Conservation (phyloP, 805 yeast genomes). For the Candida tallmaniae region DNA sequence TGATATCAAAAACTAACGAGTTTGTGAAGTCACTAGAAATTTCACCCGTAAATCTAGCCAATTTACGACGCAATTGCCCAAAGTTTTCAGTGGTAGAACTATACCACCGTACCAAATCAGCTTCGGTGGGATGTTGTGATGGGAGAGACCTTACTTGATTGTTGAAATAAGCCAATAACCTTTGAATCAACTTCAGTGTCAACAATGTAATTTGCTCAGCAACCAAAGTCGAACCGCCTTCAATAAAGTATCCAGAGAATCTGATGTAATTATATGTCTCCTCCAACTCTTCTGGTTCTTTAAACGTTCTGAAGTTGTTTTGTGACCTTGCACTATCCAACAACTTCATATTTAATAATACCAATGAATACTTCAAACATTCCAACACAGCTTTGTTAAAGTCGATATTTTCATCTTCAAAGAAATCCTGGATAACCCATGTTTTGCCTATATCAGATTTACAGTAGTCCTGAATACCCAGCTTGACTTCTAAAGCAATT, state of each 20-base stretch:
- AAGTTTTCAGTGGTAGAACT: slow-evolving; percentile 63
- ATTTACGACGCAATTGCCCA: slow-evolving; percentile 74
- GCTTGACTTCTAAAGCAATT: slow-evolving; percentile 70
- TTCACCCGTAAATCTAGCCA: slow-evolving; percentile 69
- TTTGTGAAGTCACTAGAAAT: slow-evolving; percentile 71
- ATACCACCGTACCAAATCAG: slow-evolving; percentile 57
- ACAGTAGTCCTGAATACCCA: slow-evolving; percentile 57
- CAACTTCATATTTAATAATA: slow-evolving; percentile 68
- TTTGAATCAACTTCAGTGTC: slow-evolving; percentile 60
- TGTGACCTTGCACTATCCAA: slow-evolving; percentile 66
- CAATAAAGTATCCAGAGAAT: slow-evolving; percentile 71
- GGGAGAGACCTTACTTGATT: slow-evolving; percentile 66
- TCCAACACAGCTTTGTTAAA: slow-evolving; percentile 66
- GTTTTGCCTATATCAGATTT: slow-evolving; percentile 50
- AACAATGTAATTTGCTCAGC: slow-evolving; percentile 71
- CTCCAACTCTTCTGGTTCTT: slow-evolving; percentile 88
- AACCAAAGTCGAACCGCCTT: slow-evolving; percentile 75
- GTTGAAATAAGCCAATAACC: slow-evolving; percentile 66
- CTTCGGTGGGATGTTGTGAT: slow-evolving; percentile 28
- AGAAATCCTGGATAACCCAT: slow-evolving; percentile 67
- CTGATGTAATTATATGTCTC: slow-evolving; percentile 75
- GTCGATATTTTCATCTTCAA: slow-evolving; percentile 48
- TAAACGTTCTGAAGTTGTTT: slow-evolving; percentile 71
- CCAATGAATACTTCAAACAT: slow-evolving; percentile 69
- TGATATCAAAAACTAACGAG: slow-evolving; percentile 56